Evolutionary conservation across 1,139 yeast species (phyloP).

Genomic region (Suhomyces yuchorum): DNA sequence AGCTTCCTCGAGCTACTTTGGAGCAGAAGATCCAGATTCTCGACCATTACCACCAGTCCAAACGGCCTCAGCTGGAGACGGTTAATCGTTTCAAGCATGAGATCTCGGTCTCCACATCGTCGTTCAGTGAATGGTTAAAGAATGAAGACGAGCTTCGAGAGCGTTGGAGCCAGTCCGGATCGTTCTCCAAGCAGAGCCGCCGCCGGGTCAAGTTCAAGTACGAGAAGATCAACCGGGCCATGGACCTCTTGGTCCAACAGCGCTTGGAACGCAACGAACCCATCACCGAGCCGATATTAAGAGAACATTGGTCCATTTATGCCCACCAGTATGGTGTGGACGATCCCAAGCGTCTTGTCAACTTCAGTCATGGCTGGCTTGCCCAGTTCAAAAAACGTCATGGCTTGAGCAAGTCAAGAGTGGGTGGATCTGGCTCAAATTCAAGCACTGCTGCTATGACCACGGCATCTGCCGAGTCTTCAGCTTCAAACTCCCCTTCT

Average conservation of each 20-base stretch:
- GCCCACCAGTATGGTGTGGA: constrained; percentile 61
- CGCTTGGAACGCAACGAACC: constrained; percentile 47
- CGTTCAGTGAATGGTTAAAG: constrained; percentile 62
- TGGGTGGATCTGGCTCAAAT: constrained; percentile 23
- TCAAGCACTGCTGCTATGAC: background rate
- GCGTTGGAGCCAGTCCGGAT: constrained; percentile 42
- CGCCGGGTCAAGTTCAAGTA: constrained; percentile 56
- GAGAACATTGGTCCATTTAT: constrained; percentile 58
- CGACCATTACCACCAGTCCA: constrained; percentile 51
- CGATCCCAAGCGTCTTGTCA: constrained; percentile 56
- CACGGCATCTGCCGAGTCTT: constrained; percentile 9
- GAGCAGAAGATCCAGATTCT: constrained; percentile 59
- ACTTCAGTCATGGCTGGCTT: constrained; percentile 64
- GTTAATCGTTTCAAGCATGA: constrained; percentile 53
- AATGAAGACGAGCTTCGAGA: constrained; percentile 51
- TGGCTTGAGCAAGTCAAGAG: constrained; percentile 47
- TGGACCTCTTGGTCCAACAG: constrained; percentile 54
- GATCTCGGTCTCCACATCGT: constrained; percentile 56
- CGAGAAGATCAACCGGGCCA: constrained; percentile 57
- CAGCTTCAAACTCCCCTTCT: constrained; percentile 12
- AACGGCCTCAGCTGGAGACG: constrained; percentile 58
- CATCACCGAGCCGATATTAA: constrained; percentile 54
- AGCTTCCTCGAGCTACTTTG: constrained; percentile 57
- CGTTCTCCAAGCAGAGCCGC: constrained; percentile 43
- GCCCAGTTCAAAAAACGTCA: constrained; percentile 61